A percentile compares a stretch with the other conserved stretches of the same genome.
These are phyloP conservation scores for Albatrellus ellisii DNA, from an alignment of 768 basidiomycete genomes.

Conservation along the genomic window DNA sequence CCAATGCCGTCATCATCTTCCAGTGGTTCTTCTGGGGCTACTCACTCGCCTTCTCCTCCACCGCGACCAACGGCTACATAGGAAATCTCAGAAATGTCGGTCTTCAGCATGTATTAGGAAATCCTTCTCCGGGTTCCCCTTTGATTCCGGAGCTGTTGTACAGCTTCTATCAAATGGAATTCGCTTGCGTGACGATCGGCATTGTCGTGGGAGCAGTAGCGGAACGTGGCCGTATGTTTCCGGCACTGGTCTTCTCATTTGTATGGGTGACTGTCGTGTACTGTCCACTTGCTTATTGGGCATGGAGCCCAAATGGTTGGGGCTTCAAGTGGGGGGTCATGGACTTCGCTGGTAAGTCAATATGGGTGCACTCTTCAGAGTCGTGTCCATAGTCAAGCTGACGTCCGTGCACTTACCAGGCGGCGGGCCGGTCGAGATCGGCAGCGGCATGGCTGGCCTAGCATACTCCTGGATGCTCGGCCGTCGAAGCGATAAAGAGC, in stretches of 20 bases:
- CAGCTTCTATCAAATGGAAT: conserved; percentile 82
- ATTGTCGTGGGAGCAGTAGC: conserved; percentile 74
- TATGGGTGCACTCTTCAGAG: conserved; percentile 12
- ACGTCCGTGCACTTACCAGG: conserved; percentile 25
- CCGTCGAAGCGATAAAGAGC: conserved; percentile 56
- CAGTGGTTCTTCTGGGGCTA: conserved; percentile 83
- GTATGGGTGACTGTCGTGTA: conserved; percentile 82
- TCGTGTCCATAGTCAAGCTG: background rate
- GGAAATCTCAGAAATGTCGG: conserved; percentile 75
- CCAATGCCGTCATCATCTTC: conserved; percentile 65
- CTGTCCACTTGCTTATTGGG: conserved; percentile 79
- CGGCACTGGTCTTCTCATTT: conserved; percentile 72
- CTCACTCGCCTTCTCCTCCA: conserved; percentile 70
- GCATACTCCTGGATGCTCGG: conserved; percentile 85
- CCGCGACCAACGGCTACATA: conserved; percentile 63
- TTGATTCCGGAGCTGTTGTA: conserved; percentile 76
- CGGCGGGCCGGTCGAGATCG: conserved; percentile 82
- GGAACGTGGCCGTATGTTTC: conserved; percentile 75
- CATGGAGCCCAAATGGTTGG: conserved; percentile 77
- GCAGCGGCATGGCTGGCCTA: conserved; percentile 72
- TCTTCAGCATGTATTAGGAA: conserved; percentile 52
- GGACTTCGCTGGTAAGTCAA: conserved; percentile 78
- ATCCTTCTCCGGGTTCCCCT: conserved; percentile 67
- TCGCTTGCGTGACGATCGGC: conserved; percentile 68
- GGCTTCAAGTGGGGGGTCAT: conserved; percentile 72